These are phyloP conservation scores for Beauveria bassiana DNA, from an alignment of 2,329 filamentous ascomycete genomes.

Conservation along the genomic window DNA sequence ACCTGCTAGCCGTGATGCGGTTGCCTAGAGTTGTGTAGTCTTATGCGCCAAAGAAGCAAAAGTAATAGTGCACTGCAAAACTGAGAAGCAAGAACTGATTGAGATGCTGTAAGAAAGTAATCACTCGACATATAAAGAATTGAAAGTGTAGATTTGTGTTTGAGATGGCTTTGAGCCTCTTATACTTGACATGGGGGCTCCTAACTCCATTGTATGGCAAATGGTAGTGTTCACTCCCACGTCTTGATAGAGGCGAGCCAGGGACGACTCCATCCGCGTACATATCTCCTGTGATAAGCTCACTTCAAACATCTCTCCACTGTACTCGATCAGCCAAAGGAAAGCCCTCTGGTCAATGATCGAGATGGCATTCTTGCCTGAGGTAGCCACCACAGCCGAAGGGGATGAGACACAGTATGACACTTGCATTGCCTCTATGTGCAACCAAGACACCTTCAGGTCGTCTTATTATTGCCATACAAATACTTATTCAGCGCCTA, in stretches of 20 bases:
- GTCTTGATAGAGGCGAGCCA: background rate
- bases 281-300: no score
- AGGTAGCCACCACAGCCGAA: background rate
- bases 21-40: background rate
- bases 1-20: background rate
- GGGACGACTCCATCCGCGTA: background rate
- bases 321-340: no score
- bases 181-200: slow-evolving; percentile 1
- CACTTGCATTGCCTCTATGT: background rate
- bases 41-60: background rate
- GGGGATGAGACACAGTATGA: background rate
- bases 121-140: background rate
- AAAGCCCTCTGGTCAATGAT: background rate
- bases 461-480: background rate
- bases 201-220: background rate
- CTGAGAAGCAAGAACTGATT: background rate
- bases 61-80: background rate
- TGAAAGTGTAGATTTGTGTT: background rate
- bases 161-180: background rate
- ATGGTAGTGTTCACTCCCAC: background rate
- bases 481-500: background rate
- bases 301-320: no score
- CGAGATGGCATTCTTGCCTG: background rate
- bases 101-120: background rate
- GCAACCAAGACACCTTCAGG: background rate